phyloP scores from a whole-genome alignment of 139 green algal species.

The Bryopsis sp. region DNA sequence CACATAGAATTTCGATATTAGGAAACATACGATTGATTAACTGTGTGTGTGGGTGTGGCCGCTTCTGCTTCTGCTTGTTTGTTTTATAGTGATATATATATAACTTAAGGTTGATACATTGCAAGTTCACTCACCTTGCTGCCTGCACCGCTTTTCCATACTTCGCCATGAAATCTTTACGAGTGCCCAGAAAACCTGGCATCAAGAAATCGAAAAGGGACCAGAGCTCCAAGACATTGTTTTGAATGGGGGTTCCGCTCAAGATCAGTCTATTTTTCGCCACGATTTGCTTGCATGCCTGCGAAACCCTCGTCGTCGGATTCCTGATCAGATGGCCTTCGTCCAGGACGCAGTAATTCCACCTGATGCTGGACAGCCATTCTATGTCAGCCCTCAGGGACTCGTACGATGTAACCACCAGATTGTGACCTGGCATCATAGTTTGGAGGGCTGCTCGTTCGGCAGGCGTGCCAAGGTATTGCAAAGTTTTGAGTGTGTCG shows the following conservation, averaged over 20 bases:
- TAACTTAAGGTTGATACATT: neutral
- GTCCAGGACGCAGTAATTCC: conserved; percentile 88
- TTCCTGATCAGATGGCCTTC: conserved; percentile 95
- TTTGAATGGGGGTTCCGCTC: conserved; percentile 87
- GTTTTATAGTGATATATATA: no score
- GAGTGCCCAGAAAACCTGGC: conserved; percentile 79
- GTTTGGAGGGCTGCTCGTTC: conserved; percentile 29
- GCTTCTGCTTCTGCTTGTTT: no score
- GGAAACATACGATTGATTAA: neutral
- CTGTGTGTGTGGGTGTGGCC: neutral
- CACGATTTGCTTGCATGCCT: conserved; percentile 39
- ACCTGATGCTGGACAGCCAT: conserved; percentile 46
- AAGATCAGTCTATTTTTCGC: conserved; percentile 82
- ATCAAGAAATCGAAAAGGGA: conserved; percentile 97
- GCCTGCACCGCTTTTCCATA: conserved; percentile 70
- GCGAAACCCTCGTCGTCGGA: conserved; percentile 40
- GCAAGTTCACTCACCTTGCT: conserved; percentile 8
- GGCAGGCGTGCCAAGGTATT: conserved; percentile 50
- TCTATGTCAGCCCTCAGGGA: conserved; percentile 68
- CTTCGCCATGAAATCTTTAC: conserved; percentile 70
- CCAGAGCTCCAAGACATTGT: conserved; percentile 93
- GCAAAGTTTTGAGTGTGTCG: conserved; percentile 42
- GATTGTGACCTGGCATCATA: conserved; percentile 28
- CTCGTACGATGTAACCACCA: conserved; percentile 89
- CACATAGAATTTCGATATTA: no score